Evolutionary conservation across 768 basidiomycete species (phyloP), one percentile per base, ranked within the genome.

Genomic region (Sistotremastrum niveocremeum): DNA sequence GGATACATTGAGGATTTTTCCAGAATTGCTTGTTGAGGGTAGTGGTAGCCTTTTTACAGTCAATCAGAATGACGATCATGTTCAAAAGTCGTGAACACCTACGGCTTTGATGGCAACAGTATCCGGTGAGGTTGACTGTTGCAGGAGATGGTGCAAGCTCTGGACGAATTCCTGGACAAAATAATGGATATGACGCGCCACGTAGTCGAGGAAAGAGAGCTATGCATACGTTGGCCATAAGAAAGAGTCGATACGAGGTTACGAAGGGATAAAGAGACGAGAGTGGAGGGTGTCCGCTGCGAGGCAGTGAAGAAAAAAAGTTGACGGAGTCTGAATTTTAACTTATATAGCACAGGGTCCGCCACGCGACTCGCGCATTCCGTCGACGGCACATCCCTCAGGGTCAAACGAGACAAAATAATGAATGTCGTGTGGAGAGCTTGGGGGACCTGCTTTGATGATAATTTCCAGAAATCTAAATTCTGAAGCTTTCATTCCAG

Each of bases 11-110:
- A 5, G 93, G 76, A 58, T 81, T 79, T 67, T 87, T 90, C 76
- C 93, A 98, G 67, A 78, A 98, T 44, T 93, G 83, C 54, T 80
- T 79, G 64, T 94, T 95, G 46, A 99, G 73, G 54, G 81, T 77
- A 4, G 86, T 75, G 9, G 95, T 99, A 5, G 94, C 90, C 91
- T 97, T 51, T 12, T 29, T 37, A 50, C 43, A 37, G 49, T 38
- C 37, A 37, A 44, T 30, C 37, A 40, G 50, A 49, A 35, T 12
- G 35, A 36, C 3, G 34, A 55, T 56, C 48, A 20, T 46, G 59
- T 55, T 54, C 53, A 56, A 56, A 36, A 20, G 57, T 58, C 49
- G 38, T 37, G 30, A 41, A 51, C 49, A 64, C 87, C 64, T 65
- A 94, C 94, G 56, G 81, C 75, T 69, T 95, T 94, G 61, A 97